These are phyloP conservation scores for Barnettozyma wickerhamii DNA, from an alignment of 805 yeast species.

Conservation along the genomic window DNA sequence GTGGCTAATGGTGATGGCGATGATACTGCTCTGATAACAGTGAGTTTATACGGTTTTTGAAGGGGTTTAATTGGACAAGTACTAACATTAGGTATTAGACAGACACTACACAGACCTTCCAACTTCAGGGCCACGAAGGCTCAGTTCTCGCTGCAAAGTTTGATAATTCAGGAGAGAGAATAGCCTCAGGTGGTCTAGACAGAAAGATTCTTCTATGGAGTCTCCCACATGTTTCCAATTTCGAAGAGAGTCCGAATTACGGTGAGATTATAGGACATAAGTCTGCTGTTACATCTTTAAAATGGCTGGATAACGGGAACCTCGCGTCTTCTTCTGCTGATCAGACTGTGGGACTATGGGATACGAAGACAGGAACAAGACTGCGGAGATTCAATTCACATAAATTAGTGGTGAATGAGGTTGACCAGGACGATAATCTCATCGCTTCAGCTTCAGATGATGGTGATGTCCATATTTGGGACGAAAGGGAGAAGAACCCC, in stretches of 20 bases:
- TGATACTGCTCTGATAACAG: background rate
- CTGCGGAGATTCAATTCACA: constrained; percentile 52
- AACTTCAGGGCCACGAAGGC: constrained; percentile 49
- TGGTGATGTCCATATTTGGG: constrained; percentile 61
- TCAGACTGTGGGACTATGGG: constrained; percentile 57
- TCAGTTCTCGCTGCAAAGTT: constrained; percentile 51
- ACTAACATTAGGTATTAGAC: too few species aligned
- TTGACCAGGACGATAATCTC: constrained; percentile 34
- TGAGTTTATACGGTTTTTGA: constrained; percentile 16
- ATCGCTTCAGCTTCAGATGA: constrained; percentile 63
- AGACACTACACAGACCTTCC: constrained; percentile 24
- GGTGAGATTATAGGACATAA: constrained; percentile 54
- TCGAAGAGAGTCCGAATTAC: constrained; percentile 29
- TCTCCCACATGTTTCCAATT: constrained; percentile 20
- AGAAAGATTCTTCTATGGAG: constrained; percentile 32
- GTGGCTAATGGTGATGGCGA: constrained; percentile 9
- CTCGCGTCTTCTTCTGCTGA: constrained; percentile 59
- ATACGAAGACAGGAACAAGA: constrained; percentile 50
- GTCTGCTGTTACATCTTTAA: constrained; percentile 56
- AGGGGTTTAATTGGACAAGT: background rate
- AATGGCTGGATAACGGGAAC: constrained; percentile 47
- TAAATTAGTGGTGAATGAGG: constrained; percentile 49
- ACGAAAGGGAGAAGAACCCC: constrained; percentile 46
- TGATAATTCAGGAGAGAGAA: constrained; percentile 42
- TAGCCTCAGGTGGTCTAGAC: constrained; percentile 66